Conservation (phyloP, 2,329 filamentous ascomycete species). For the Paraphoma chrysanthemicola region DNA sequence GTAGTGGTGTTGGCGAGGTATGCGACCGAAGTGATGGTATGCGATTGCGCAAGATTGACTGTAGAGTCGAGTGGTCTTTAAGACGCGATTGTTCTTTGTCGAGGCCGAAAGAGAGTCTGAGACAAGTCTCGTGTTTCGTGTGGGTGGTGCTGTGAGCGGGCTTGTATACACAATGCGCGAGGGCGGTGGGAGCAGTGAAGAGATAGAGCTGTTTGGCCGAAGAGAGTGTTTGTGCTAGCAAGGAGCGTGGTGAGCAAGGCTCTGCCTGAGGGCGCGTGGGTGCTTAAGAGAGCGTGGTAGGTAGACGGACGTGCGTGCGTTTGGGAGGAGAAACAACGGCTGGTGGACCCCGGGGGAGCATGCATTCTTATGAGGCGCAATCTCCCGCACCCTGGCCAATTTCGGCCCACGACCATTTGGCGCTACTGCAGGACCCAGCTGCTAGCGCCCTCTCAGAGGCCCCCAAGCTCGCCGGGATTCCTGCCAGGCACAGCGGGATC, state of each 20-base stretch:
- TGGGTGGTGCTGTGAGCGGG: slow-evolving; percentile 1
- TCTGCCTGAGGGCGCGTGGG: slow-evolving; percentile 2
- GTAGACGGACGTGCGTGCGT: slow-evolving; percentile 19
- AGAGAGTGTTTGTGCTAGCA: slow-evolving; percentile 16
- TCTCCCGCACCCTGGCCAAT: slow-evolving; percentile 33
- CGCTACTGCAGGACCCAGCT: slow-evolving; percentile 12
- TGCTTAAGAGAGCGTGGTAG: slow-evolving; percentile 3
- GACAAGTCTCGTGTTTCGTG: slow-evolving; percentile 7
- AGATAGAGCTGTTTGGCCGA: slow-evolving; percentile 7
- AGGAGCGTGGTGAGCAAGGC: slow-evolving; percentile 23
- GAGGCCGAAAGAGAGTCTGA: slow-evolving; percentile 5
- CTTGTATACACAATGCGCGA: slow-evolving; percentile 1
- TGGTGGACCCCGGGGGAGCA: slow-evolving; percentile 19
- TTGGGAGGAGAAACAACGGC: slow-evolving; percentile 31
- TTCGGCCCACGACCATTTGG: slow-evolving; percentile 15
- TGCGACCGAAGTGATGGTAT: slow-evolving; percentile 7
- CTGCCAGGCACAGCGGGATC: slow-evolving; percentile 1
- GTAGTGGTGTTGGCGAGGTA: slow-evolving; percentile 9
- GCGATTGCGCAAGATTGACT: slow-evolving; percentile 6
- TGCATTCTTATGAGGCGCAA: slow-evolving; percentile 32
- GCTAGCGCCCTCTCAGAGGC: background rate
- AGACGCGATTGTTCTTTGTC: background rate
- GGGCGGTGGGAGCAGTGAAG: slow-evolving; percentile 13
- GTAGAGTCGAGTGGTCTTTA: slow-evolving; percentile 8
- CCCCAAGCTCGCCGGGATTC: background rate